A percentile compares a stretch with the other conserved stretches of the same genome.
Conservation (phyloP, 192 early-diverging fungal species). For the Backusella liffmaniae region DNA sequence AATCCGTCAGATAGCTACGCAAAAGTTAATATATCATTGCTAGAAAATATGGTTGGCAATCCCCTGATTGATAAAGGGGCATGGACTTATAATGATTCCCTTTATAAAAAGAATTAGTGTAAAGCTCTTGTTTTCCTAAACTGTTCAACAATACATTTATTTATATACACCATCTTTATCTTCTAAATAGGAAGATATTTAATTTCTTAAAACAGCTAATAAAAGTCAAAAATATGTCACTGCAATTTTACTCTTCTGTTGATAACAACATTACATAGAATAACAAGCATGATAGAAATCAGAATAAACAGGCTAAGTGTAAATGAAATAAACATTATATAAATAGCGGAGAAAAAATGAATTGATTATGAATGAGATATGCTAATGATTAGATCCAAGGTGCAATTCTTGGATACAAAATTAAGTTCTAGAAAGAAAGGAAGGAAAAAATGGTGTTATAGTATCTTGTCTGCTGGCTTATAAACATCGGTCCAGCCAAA, state of each 20-base stretch:
- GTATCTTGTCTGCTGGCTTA: background rate
- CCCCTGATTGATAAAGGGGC: slow-evolving; percentile 26
- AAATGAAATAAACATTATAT: background rate
- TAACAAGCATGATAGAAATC: background rate
- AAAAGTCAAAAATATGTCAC: background rate
- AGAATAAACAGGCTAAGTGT: background rate
- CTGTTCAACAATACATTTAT: background rate
- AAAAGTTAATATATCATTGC: background rate
- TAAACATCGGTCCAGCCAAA: slow-evolving; percentile 30
- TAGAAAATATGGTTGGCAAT: slow-evolving; percentile 12
- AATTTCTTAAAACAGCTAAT: background rate
- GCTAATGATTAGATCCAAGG: background rate
- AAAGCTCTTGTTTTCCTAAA: background rate
- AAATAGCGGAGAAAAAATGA: background rate
- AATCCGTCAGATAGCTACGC: slow-evolving; percentile 2
- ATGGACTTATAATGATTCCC: slow-evolving; percentile 31
- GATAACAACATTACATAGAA: background rate
- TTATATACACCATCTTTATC: background rate
- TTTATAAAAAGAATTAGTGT: slow-evolving; percentile 13
- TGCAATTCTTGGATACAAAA: background rate
- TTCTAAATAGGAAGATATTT: background rate
- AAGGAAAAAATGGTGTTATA: background rate
- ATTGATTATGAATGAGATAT: background rate
- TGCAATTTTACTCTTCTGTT: background rate
- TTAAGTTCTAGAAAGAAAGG: background rate